Conservation (phyloP, 1,139 yeast genomes). For the Debaryomyces udenii region DNA sequence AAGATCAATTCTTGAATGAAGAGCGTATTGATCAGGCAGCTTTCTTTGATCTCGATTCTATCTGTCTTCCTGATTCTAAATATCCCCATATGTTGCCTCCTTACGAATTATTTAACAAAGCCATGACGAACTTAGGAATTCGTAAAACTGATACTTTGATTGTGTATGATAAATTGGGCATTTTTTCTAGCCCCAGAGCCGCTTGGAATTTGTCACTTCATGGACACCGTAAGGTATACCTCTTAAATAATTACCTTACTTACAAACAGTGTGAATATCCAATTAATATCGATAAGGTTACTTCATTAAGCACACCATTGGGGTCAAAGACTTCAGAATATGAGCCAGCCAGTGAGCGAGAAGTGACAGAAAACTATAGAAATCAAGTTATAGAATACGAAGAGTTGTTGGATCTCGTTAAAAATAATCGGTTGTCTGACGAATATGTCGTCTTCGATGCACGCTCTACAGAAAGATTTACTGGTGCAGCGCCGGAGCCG, state of each 20-base stretch:
- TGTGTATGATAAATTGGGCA: constrained; percentile 84
- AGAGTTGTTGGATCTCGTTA: constrained; percentile 59
- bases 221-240: constrained; percentile 68
- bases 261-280: constrained; percentile 42
- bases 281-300: constrained; percentile 26
- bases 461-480: constrained; percentile 70
- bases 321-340: constrained; percentile 21
- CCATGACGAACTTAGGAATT: constrained; percentile 54
- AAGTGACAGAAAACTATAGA: constrained; percentile 35
- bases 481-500: constrained; percentile 84
- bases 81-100: constrained; percentile 93
- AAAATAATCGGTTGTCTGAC: constrained; percentile 46
- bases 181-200: constrained; percentile 86
- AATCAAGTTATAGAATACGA: constrained; percentile 64
- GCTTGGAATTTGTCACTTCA: constrained; percentile 85
- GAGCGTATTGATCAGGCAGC: constrained; percentile 68
- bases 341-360: constrained; percentile 26
- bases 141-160: constrained; percentile 59
- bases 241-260: constrained; percentile 68
- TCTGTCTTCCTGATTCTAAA: constrained; percentile 57
- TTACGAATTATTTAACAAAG: constrained; percentile 51
- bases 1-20: constrained; percentile 54
- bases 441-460: constrained; percentile 75
- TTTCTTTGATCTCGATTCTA: constrained; percentile 77
- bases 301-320: constrained; percentile 9